These are phyloP conservation scores for Xerocomus brunneocitrinus DNA, from an alignment of 768 basidiomycete genomes.

Conservation along the genomic window DNA sequence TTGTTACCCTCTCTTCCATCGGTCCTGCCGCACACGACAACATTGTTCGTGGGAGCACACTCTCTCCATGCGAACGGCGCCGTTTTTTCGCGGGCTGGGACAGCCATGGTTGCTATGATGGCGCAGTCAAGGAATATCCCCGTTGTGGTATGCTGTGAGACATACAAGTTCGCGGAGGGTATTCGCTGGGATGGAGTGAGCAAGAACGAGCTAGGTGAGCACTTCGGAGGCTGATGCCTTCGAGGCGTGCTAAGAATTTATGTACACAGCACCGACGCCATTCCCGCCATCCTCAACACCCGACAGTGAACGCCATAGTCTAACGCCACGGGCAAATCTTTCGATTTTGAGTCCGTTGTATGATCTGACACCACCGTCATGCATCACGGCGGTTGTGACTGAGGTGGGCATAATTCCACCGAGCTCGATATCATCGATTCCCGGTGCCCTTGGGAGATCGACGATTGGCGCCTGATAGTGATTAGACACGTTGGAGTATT, in stretches of 20 bases:
- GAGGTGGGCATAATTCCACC: constrained; percentile 96
- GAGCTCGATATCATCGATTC: constrained; percentile 82
- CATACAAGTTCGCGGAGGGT: constrained; percentile 95
- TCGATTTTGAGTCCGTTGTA: constrained; percentile 86
- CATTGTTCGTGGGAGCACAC: constrained; percentile 88
- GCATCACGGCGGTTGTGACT: constrained; percentile 94
- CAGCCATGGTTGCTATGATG: constrained; percentile 95
- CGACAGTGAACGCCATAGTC: constrained; percentile 7
- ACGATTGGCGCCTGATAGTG: constrained; percentile 19
- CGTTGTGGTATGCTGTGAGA: constrained; percentile 96
- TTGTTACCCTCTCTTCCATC: constrained; percentile 84
- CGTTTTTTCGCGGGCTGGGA: constrained; percentile 91
- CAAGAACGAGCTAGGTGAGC: constrained; percentile 89
- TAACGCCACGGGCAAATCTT: constrained; percentile 46
- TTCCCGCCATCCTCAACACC: constrained; percentile 17
- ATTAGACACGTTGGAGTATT: constrained; percentile 7
- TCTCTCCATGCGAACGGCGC: constrained; percentile 93
- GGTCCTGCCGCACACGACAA: constrained; percentile 75
- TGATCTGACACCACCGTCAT: constrained; percentile 87
- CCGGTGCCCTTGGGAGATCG: constrained; percentile 50
- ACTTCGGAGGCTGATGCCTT: not conserved
- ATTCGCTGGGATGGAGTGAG: constrained; percentile 92
- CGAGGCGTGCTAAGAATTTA: constrained; percentile 1
- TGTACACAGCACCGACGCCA: constrained; percentile 25
- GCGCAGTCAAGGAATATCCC: constrained; percentile 85